A percentile compares a stretch with the other conserved stretches of the same genome.
Conservation (phyloP, 805 yeast species). For the Metschnikowia koreensis region DNA sequence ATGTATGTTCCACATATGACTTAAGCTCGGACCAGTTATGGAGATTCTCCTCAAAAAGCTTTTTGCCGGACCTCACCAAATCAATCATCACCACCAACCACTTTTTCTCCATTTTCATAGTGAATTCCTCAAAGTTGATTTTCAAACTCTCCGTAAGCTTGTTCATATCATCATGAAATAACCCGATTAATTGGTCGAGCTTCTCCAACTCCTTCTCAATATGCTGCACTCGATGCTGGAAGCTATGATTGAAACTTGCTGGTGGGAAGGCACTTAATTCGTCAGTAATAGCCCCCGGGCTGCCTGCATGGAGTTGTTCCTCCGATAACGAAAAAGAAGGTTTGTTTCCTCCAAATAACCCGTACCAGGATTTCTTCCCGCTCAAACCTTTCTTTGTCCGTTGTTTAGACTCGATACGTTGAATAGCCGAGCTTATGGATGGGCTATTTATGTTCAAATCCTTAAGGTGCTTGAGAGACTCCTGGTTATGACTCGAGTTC, state of each 20-base stretch:
- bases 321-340: constrained; percentile 17
- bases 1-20: constrained; percentile 7
- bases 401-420: constrained; percentile 29
- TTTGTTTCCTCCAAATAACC: constrained; percentile 41
- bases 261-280: constrained; percentile 4
- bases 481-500: constrained; percentile 22
- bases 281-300: not conserved
- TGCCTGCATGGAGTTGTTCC: constrained; percentile 1
- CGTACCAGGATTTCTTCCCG: constrained; percentile 41
- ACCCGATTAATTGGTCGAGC: constrained; percentile 47
- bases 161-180: constrained; percentile 43
- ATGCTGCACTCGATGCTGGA: constrained; percentile 30
- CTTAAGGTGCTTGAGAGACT: constrained; percentile 27
- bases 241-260: constrained; percentile 16
- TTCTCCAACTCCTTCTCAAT: constrained; percentile 43
- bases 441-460: constrained; percentile 38
- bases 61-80: constrained; percentile 35
- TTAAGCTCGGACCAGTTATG: constrained; percentile 34
- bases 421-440: constrained; percentile 34
- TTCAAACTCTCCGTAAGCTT: constrained; percentile 45
- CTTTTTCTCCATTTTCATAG: constrained; percentile 39
- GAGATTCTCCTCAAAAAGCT: constrained; percentile 20
- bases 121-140: constrained; percentile 36
- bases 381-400: constrained; percentile 13
- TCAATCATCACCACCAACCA: constrained; percentile 40